A percentile compares a stretch with the other conserved stretches of the same genome.
phyloP scores from a whole-genome alignment of 345 rosid genomes.

The Syzygium aromaticum region DNA sequence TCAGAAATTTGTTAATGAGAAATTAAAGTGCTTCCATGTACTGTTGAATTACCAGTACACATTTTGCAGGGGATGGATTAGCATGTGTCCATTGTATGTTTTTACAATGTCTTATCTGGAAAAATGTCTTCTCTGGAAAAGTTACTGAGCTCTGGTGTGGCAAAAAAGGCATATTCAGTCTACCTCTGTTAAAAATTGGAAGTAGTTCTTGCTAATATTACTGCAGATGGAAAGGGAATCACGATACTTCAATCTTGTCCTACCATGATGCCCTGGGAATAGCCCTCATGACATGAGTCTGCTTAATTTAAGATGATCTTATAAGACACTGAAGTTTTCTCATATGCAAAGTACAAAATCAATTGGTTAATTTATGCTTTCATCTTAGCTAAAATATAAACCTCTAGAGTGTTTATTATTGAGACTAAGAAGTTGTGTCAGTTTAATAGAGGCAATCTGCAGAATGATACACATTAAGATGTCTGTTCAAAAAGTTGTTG shows the following conservation, averaged over 20 bases:
- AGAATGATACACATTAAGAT: background rate
- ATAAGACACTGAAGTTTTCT: background rate
- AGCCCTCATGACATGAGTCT: background rate
- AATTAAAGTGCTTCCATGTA: background rate
- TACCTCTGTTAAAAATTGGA: background rate
- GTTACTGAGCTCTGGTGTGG: background rate
- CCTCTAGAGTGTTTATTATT: background rate
- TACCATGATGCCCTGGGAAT: background rate
- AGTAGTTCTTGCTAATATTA: background rate
- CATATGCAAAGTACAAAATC: background rate
- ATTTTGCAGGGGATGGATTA: background rate
- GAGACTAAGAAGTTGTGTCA: background rate
- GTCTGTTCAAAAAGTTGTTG: background rate
- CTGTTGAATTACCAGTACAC: background rate
- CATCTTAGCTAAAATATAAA: background rate
- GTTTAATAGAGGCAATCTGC: background rate
- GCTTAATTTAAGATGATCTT: background rate
- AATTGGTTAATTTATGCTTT: background rate
- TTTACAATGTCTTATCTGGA: background rate
- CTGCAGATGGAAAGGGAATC: background rate
- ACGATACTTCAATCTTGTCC: background rate
- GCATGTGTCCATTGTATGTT: background rate
- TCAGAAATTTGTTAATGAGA: background rate
- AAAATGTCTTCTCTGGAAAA: background rate
- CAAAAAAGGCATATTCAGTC: background rate